phyloP scores from a whole-genome alignment of 345 rosid genomes.

The Camelina laxa region DNA sequence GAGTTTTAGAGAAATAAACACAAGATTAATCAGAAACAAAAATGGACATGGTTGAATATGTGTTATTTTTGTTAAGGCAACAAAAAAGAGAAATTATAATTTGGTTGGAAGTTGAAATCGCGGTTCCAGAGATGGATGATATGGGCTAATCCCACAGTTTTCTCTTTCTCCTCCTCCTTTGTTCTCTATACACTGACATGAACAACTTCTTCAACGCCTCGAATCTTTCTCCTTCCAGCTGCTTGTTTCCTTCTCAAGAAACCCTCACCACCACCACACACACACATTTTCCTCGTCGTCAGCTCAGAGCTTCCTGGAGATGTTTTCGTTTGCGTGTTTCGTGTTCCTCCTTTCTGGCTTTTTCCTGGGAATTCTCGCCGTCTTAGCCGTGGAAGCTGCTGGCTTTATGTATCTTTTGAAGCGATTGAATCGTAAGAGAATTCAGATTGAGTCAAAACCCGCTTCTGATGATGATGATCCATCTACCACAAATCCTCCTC shows the following conservation, averaged over 20 bases:
- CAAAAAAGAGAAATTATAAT: neutral
- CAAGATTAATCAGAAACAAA: too few species aligned
- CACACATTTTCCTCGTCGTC: too few species aligned
- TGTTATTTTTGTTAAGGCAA: neutral
- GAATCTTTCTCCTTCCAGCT: conserved; percentile 17
- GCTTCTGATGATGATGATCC: conserved; percentile 1
- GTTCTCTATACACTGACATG: conserved; percentile 31
- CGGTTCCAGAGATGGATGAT: conserved; percentile 32
- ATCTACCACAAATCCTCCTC: conserved; percentile 37
- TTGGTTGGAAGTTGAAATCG: conserved; percentile 33
- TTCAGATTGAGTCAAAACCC: conserved; percentile 30
- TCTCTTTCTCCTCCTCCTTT: neutral
- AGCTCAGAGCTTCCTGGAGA: conserved; percentile 18
- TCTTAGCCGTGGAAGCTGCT: conserved; percentile 45
- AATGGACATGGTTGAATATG: neutral
- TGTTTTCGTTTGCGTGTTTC: conserved; percentile 37
- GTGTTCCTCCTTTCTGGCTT: conserved; percentile 51
- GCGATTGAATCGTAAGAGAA: conserved; percentile 50
- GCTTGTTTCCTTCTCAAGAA: too few species aligned
- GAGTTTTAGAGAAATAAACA: too few species aligned
- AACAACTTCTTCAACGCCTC: conserved; percentile 33
- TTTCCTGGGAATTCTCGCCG: conserved; percentile 50
- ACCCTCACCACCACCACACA: too few species aligned
- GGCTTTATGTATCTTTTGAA: conserved; percentile 47
- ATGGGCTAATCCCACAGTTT: conserved; percentile 36